Evolutionary conservation across 2,329 filamentous ascomycete species (phyloP).

Genomic region (Colletotrichum spaethianum): DNA sequence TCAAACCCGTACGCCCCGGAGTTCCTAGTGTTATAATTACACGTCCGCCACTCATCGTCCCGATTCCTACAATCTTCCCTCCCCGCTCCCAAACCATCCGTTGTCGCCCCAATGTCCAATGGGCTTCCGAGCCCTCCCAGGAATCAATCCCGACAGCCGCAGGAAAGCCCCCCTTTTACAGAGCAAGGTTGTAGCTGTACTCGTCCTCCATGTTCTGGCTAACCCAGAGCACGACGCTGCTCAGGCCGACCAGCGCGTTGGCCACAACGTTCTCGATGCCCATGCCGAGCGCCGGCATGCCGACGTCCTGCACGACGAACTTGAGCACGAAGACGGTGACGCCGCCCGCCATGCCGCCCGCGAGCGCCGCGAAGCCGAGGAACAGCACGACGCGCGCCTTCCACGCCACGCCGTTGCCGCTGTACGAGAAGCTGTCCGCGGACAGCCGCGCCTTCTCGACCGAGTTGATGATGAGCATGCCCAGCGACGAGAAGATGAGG

Average conservation of each 20-base stretch:
- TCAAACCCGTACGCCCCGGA: conserved; percentile 25
- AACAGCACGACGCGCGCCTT: conserved; percentile 78
- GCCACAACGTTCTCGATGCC: conserved; percentile 77
- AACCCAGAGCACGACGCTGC: conserved; percentile 76
- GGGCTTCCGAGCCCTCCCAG: neutral
- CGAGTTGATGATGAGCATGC: conserved; percentile 80
- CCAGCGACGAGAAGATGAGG: conserved; percentile 75
- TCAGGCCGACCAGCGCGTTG: conserved; percentile 74
- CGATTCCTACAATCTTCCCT: conserved; percentile 4
- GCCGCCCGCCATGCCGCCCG: conserved; percentile 78
- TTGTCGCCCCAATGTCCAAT: neutral
- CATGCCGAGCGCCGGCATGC: conserved; percentile 75
- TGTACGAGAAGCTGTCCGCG: conserved; percentile 74
- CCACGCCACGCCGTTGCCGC: conserved; percentile 75
- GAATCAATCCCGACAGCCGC: neutral
- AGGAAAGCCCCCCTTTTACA: conserved; percentile 73
- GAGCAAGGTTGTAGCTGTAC: conserved; percentile 77
- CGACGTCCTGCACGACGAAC: conserved; percentile 70
- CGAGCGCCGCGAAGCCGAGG: conserved; percentile 75
- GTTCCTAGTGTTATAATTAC: conserved; percentile 30
- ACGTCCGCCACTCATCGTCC: neutral
- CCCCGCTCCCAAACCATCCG: neutral
- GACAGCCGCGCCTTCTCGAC: conserved; percentile 77
- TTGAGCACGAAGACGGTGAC: conserved; percentile 79
- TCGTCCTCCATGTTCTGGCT: conserved; percentile 82